Evolutionary conservation across 192 early-diverging fungal species (phyloP).

Genomic region (Thamnidium elegans): DNA sequence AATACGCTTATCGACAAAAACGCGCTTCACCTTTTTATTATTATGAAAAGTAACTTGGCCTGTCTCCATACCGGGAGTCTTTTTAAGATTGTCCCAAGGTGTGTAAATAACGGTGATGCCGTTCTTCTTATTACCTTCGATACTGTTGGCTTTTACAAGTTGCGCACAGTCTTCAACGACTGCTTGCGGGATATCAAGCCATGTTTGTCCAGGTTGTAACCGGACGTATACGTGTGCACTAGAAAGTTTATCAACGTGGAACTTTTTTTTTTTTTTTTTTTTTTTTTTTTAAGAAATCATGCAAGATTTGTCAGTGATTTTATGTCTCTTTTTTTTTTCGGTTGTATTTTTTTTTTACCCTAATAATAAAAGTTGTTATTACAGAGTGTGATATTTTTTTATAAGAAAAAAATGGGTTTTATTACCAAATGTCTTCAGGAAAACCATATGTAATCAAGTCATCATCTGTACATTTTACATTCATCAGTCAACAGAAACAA

Average conservation of each 20-base stretch:
- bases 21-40: slow-evolving; percentile 69
- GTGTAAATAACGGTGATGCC: slow-evolving; percentile 94
- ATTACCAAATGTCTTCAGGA: slow-evolving; percentile 87
- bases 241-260: slow-evolving; percentile 97
- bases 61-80: slow-evolving; percentile 90
- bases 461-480: slow-evolving; percentile 55
- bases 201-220: slow-evolving; percentile 61
- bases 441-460: slow-evolving; percentile 95
- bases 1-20: slow-evolving; percentile 67
- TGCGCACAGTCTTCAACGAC: slow-evolving; percentile 88
- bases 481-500: slow-evolving; percentile 5
- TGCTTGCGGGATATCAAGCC: slow-evolving; percentile 74
- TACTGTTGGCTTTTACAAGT: slow-evolving; percentile 95
- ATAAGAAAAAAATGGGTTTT: background rate
- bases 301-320: background rate
- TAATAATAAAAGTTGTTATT: slow-evolving; percentile 10
- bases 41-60: slow-evolving; percentile 95
- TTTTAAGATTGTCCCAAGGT: slow-evolving; percentile 85
- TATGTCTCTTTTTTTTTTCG: background rate
- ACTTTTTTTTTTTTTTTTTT: too few relatives aligned
- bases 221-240: slow-evolving; percentile 97
- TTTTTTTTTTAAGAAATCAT: too few relatives aligned
- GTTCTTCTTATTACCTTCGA: slow-evolving; percentile 93
- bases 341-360: background rate
- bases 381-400: background rate